Evolutionary conservation across 257 asterid species (phyloP), one percentile per base, ranked within the genome.

Genomic region (Craterostigma plantagineum): DNA sequence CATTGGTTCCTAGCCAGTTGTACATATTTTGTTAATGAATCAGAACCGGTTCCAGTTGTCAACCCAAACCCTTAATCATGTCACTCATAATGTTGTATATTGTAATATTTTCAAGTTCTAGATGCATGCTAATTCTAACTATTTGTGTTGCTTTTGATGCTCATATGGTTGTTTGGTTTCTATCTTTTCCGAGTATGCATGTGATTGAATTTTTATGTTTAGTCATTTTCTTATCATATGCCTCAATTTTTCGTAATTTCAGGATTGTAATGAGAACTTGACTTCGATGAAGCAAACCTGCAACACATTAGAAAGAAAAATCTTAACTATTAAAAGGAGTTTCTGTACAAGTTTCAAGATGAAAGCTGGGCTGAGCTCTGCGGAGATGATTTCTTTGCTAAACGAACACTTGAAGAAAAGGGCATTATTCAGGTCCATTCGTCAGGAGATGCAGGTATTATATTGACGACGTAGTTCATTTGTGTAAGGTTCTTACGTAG

Each of bases 361-460:
- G 35, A 70, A 68, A 58, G 66, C 64, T 50, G 91, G 71, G 52
- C 73, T 64, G 36, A 59, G 64, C 56, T 47, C 36, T 62, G 62
- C 46, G 11, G 70, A 69, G 50, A 71, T 76, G 51, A 56, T 78
- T 52, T 44, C 63, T 17, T 41, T 63, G 18, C 77, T 72, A 45
- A 71, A 70, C 42, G 67, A 78, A 33, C 70, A 65, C 55, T 55
- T 86, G 66, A 50, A 56, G 62, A 66, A 52, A 68, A 71, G 58
- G 63, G 56, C 72, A 41, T 50, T 65, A 51, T 56, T 58, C 54
- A 74, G 76, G 69, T 46, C 49, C 52, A 46, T 66, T 52, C 85
- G 77, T 35, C 59, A 33, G 49, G 77, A 72, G 56, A 61, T 71
- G 68, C 94, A 81, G 94, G 97, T 86, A 35, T 43, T 36, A 33